Evolutionary conservation across 179 eudicot genomes (phyloP), one percentile per base, ranked within the genome.

Genomic region (Silene coronaria): DNA sequence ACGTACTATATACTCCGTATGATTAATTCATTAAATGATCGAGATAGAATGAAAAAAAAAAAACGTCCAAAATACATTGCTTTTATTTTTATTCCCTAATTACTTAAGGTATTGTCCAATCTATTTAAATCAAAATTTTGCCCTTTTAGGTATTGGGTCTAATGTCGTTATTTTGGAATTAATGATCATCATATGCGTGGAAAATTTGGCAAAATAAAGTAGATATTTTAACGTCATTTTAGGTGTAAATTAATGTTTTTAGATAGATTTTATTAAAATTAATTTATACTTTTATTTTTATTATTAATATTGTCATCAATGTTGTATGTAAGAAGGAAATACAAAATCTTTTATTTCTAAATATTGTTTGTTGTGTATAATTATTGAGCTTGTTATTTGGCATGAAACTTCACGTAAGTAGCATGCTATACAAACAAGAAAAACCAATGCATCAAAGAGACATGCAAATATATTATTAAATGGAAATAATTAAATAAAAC

Each of bases 371-470:
- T 76, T 71, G 55, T 51, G 70, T 64, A 46, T 58, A 30, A 80
- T 76, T 22, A 67, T 72, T 79, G 59, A 73, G 80, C 64, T 5
- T 14, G 10, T 72, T 72, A 5, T 58, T 62, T 76, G 76, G 75
- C 62, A 51, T 59, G 55, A 34, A 34, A 30, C 69, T 22, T 58
- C 80, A 80, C 77, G 71, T 46, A 67, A 81, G 8, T 65, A 73
- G 53, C 45, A 55, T 77, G 75, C 66, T 57, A 70, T 27, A 62
- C 51, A 64, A 75, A 70, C 72, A 70, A 80, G 75, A 16, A 80
- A 74, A 51, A 36, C 53, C 27, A 72, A 70, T 32, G 8, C 9
- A 36, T 36, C 10, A 60, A 28, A 67, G 6, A 36, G 14, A n/a
- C 14, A 34, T 55, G 38, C 22, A 62, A 8, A 30, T 30, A 65